These are phyloP conservation scores for Phlegmacium glaucopus DNA, from an alignment of 768 basidiomycete species.

Conservation along the genomic window DNA sequence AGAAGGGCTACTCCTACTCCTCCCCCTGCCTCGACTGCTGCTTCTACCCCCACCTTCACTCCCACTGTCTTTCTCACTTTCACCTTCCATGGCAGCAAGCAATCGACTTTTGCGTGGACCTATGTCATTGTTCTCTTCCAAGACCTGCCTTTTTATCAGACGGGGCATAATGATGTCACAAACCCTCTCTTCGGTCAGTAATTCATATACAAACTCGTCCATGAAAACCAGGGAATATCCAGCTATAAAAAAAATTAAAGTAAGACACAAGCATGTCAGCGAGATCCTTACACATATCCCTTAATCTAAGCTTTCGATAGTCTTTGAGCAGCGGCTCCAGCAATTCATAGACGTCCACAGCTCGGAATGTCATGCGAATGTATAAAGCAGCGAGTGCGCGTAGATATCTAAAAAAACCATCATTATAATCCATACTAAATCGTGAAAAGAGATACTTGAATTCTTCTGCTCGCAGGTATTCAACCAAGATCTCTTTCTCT, in stretches of 20 bases:
- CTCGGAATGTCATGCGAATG: conserved; percentile 89
- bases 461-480: conserved; percentile 94
- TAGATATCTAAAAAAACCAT: conserved; percentile 63
- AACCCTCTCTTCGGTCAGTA: conserved; percentile 86
- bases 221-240: conserved; percentile 86
- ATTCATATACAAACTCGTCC: conserved; percentile 86
- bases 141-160: conserved; percentile 74
- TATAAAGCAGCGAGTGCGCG: conserved; percentile 93
- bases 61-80: conserved; percentile 49
- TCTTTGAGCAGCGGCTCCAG: conserved; percentile 95
- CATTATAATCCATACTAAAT: conserved; percentile 2
- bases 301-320: conserved; percentile 81
- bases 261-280: neutral
- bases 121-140: conserved; percentile 92
- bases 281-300: conserved; percentile 65
- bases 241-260: conserved; percentile 39
- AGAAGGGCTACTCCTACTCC: conserved; percentile 26
- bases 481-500: conserved; percentile 94
- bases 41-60: conserved; percentile 19
- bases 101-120: conserved; percentile 82
- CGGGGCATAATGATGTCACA: conserved; percentile 97
- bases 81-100: conserved; percentile 84
- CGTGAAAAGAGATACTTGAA: conserved; percentile 76
- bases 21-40: conserved; percentile 29
- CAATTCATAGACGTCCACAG: conserved; percentile 88